Conservation (phyloP, 2,329 filamentous ascomycete species). For the Fusarium tupiense region DNA sequence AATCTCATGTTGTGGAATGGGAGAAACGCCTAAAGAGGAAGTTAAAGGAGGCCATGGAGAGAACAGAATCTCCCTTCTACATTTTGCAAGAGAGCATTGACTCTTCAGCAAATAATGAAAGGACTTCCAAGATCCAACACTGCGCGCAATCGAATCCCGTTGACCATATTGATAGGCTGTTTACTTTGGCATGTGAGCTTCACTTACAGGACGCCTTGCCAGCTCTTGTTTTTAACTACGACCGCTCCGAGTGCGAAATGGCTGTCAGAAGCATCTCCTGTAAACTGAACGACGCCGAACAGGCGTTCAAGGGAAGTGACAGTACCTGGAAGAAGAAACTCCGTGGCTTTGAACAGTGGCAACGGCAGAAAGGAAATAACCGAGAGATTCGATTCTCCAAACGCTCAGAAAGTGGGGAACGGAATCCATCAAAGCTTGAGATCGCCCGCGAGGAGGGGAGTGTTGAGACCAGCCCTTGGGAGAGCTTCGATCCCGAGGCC, state of each 20-base stretch:
- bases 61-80: slow-evolving; percentile 53
- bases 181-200: slow-evolving; percentile 70
- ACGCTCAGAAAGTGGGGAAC: neutral
- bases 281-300: neutral
- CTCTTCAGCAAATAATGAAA: neutral
- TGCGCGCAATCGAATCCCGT: neutral
- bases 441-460: slow-evolving; percentile 65
- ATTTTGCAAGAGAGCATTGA: neutral
- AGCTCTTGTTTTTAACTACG: slow-evolving; percentile 81
- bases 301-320: slow-evolving; percentile 61
- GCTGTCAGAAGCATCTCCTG: slow-evolving; percentile 52
- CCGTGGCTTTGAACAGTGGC: neutral
- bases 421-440: slow-evolving; percentile 62
- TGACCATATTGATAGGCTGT: slow-evolving; percentile 20
- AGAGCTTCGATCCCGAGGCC: slow-evolving; percentile 63
- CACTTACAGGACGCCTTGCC: slow-evolving; percentile 73
- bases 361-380: neutral
- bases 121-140: neutral
- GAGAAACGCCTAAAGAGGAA: slow-evolving; percentile 67
- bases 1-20: slow-evolving; percentile 74
- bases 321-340: slow-evolving; percentile 45
- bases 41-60: slow-evolving; percentile 69
- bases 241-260: slow-evolving; percentile 71
- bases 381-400: neutral
- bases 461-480: slow-evolving; percentile 57